phyloP scores from a whole-genome alignment of 257 asterid genomes.

The Nicotiana obtusifolia region DNA sequence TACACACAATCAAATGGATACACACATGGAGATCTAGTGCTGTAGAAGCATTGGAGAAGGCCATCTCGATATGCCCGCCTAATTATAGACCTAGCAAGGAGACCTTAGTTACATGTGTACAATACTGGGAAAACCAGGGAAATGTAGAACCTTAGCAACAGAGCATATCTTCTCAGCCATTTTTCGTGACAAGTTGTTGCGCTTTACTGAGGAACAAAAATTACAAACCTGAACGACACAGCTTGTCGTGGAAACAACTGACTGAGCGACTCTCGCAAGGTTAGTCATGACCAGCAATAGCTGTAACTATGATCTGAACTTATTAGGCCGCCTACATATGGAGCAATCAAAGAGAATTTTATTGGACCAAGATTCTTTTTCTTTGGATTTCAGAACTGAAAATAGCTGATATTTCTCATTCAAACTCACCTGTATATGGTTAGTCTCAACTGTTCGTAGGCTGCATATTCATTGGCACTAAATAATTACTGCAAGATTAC shows the following conservation, averaged over 20 bases:
- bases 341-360: background rate
- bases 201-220: slow-evolving; percentile 11
- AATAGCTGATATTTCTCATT: slow-evolving; percentile 2
- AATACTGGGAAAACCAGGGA: slow-evolving; percentile 32
- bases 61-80: slow-evolving; percentile 36
- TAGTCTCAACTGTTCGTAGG: background rate
- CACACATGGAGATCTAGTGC: slow-evolving; percentile 32
- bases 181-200: slow-evolving; percentile 16
- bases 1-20: slow-evolving; percentile 54
- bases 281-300: background rate
- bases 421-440: background rate
- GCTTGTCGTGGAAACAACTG: background rate
- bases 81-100: slow-evolving; percentile 29
- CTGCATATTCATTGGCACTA: background rate
- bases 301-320: background rate
- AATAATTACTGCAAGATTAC: background rate
- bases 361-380: background rate
- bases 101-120: slow-evolving; percentile 38
- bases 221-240: background rate
- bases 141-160: slow-evolving; percentile 20
- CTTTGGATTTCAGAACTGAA: background rate
- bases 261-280: background rate
- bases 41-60: slow-evolving; percentile 53
- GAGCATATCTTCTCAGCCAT: slow-evolving; percentile 17
- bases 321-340: background rate